Percentiles rank a stretch among this genome's conserved stretches.
Evolutionary conservation across 768 basidiomycete species (phyloP).

Genomic region (Hydnum rufescens): DNA sequence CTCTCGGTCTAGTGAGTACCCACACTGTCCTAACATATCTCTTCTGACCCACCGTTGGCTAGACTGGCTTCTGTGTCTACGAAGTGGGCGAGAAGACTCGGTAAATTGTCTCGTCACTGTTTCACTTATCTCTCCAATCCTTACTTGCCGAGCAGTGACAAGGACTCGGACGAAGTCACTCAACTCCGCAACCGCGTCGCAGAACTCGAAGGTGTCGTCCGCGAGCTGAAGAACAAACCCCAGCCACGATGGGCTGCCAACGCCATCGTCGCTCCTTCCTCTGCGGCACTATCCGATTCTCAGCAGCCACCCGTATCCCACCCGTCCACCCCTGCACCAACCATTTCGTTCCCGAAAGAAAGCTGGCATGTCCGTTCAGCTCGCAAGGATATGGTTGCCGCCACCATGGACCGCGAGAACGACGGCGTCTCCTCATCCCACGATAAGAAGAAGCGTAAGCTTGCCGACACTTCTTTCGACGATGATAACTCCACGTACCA

Average conservation of each 20-base stretch:
- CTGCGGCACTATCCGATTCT: background rate
- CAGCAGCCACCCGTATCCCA: background rate
- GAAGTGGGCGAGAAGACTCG: conserved; percentile 53
- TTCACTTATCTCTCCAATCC: background rate
- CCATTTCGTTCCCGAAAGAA: background rate
- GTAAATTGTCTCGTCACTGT: background rate
- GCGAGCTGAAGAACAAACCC: conserved; percentile 33
- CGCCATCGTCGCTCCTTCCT: background rate
- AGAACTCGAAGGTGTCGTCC: conserved; percentile 79
- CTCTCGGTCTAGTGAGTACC: conserved; percentile 52
- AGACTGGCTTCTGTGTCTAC: conserved; percentile 90
- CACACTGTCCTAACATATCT: conserved; percentile 4
- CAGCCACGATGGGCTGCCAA: conserved; percentile 2
- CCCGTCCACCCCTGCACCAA: background rate
- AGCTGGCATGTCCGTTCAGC: background rate
- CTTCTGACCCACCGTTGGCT: background rate
- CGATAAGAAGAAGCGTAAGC: background rate
- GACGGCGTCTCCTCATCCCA: background rate
- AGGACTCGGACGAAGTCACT: conserved; percentile 59
- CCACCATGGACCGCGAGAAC: background rate
- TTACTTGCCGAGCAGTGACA: background rate
- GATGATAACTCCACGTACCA: background rate
- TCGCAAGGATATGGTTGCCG: background rate
- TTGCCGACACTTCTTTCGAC: background rate
- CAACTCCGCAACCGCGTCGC: conserved; percentile 74